Base-by-base conservation (phyloP, 2,329 filamentous ascomycete genomes). In the Penicillium sp. region DNA sequence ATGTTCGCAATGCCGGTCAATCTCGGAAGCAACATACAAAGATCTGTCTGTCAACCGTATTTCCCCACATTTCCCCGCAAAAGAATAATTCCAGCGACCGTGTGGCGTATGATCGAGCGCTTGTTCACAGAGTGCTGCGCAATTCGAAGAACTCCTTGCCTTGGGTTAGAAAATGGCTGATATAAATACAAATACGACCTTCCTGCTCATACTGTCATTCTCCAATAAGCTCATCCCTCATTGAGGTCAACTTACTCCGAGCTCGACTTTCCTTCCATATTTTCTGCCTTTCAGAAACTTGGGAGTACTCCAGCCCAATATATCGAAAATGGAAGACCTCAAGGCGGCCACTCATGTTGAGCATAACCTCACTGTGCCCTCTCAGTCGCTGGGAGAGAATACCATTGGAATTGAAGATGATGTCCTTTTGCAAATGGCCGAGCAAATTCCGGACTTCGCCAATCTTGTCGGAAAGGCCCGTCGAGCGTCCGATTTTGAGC, bases 401-500 rank as follows among this genome's bases (percentile, higher is more conserved):
- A 45, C 42, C 15, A 27, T 45, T 8, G 42, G 42, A 29, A 45
- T 45, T 29, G 42, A 45, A n/a, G 42, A 45, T 18, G 42, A 20
- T 11, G 23, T 45, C 4, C 25, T 45, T 8, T 6, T 45, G 12
- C 42, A 27, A 25, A 45, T 45, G 42, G 42, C 42, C 8, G 42
- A 29, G 15, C 42, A 45, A 15, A 45, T 45, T 29, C 42, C 42
- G 42, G 42, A 45, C 15, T 45, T 45, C 15, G 22, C 42, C 42
- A 45, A 45, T 27, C 42, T 45, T 4, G 23, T 45, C 42, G 42
- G n/a, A n/a, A 45, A 45, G 42, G 42, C 42, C 25, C 42, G 42
- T 29, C 42, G 42, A 22, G 42, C 42, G 25, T 45, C 42, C 22
- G n/a, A 45, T 45, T 45, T 45, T 29, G 73, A 75, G 57, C 64